phyloP scores from a whole-genome alignment of 1,284 basidiomycete species.

The Cryptococcus sp. region DNA sequence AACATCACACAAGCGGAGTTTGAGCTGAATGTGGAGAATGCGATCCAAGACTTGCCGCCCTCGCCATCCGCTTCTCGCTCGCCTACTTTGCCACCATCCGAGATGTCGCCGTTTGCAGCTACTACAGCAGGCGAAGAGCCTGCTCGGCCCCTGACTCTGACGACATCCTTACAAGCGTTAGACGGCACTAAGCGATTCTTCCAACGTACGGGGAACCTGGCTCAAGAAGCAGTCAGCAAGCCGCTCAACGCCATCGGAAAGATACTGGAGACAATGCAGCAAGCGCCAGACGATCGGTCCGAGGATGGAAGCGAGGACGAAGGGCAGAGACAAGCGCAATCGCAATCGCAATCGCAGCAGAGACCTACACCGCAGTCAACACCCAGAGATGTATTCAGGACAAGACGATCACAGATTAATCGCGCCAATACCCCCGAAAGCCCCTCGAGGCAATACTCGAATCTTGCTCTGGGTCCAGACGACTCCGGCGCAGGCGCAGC shows the following conservation, averaged over 20 bases:
- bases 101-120: constrained; percentile 43
- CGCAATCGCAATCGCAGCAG: not conserved
- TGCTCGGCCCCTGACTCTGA: constrained; percentile 70
- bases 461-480: constrained; percentile 11
- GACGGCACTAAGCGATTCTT: constrained; percentile 74
- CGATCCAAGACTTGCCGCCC: constrained; percentile 67
- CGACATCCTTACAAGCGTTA: constrained; percentile 63
- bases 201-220: constrained; percentile 76
- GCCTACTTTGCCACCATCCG: constrained; percentile 36
- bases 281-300: constrained; percentile 52
- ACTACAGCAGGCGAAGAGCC: constrained; percentile 72
- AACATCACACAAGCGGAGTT: constrained; percentile 92
- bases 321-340: not conserved
- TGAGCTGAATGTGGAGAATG: constrained; percentile 73
- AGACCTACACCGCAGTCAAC: constrained; percentile 4
- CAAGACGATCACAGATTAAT: constrained; percentile 8
- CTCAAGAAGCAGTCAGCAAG: constrained; percentile 69
- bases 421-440: constrained; percentile 21
- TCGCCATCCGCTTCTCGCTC: constrained; percentile 51
- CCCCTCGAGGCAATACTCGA: constrained; percentile 13
- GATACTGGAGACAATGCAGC: constrained; percentile 65
- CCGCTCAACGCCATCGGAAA: constrained; percentile 82
- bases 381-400: constrained; percentile 18
- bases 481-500: constrained; percentile 9
- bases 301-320: constrained; percentile 24